Base-by-base conservation (phyloP, 192 early-diverging fungal genomes). In the Cladochytrium replicatum region DNA sequence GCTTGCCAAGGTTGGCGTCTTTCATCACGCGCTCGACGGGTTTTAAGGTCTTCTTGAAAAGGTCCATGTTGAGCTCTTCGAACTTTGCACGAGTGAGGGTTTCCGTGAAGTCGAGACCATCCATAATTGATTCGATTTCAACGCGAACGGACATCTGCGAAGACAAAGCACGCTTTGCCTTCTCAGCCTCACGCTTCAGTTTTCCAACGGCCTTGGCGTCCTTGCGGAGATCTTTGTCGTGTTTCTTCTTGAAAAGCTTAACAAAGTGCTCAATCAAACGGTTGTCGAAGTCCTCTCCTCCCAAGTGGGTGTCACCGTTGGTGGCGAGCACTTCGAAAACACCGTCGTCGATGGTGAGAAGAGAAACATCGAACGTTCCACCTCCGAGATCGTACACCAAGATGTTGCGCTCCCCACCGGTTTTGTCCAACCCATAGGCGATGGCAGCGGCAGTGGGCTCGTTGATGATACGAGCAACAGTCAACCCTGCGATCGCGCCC, bases 201-300 rank as follows among this genome's bases (percentile, higher is more conserved):
- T 90, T 89, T 67, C 89, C 88, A 75, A 97, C 85, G 38, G 88
- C 80, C 77, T 87, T 89, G 71, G 77, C 65, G 71, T 93, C 90
- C 46, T 77, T 79, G 60, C 77, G 70, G 52, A 77, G 72, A 57
- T 93, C 85, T 66, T 89, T 84, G 58, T 74, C 75, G 51, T 75
- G 70, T 73, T 90, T 89, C 83, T 91, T 87, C 75, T 95, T 90
- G 83, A 80, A 93, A 17, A 80, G 66, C 79, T 88, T 82, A 62
- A 81, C 81, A 72, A 97, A 90, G 82, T 97, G 84, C 25, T 89
- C 83, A 52, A 96, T 85, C 50, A 96, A 63, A 41, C 88, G 81
- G 77, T 93, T 87, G 74, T 97, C 93, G 67, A 97, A 97, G 74
- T 97, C 93, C 71, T 97, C 93, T 67, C 93, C 93, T 64, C 93